A percentile compares a stretch with the other conserved stretches of the same genome.
Evolutionary conservation across 2,329 filamentous ascomycete genomes (phyloP).

Genomic region (Botrytis elliptica): DNA sequence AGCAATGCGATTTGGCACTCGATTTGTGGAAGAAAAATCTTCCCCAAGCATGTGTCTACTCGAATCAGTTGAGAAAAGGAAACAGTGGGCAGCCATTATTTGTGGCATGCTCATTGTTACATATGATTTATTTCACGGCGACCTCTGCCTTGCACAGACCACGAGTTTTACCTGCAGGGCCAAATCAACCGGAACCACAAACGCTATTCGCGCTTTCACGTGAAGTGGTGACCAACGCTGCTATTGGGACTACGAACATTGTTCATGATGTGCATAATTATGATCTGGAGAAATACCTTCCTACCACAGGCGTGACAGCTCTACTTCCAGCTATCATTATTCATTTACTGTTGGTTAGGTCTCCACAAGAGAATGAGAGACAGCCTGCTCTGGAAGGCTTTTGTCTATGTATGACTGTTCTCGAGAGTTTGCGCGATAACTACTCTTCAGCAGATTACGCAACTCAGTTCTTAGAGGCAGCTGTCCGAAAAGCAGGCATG

Average conservation of each 20-base stretch:
- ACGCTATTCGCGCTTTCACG: constrained; percentile 76
- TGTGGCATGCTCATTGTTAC: constrained; percentile 79
- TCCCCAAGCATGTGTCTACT: constrained; percentile 69
- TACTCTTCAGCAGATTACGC: constrained; percentile 95
- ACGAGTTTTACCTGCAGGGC: constrained; percentile 75
- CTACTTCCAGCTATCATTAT: constrained; percentile 92
- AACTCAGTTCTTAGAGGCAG: constrained; percentile 91
- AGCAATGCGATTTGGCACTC: constrained; percentile 75
- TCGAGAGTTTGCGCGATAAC: constrained; percentile 81
- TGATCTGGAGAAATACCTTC: constrained; percentile 74
- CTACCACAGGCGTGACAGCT: constrained; percentile 87
- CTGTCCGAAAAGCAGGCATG: constrained; percentile 82
- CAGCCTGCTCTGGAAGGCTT: constrained; percentile 76
- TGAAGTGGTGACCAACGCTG: constrained; percentile 77
- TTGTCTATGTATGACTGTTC: constrained; percentile 87
- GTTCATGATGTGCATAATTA: constrained; percentile 72
- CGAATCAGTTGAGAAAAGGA: constrained; percentile 55
- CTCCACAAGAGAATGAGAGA: constrained; percentile 68
- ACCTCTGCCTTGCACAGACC: constrained; percentile 88
- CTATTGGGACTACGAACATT: constrained; percentile 81
- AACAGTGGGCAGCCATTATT: constrained; percentile 57
- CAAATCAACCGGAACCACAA: constrained; percentile 58
- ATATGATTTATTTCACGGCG: constrained; percentile 93
- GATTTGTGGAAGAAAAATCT: constrained; percentile 74
- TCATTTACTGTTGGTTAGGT: constrained; percentile 89